These are phyloP conservation scores for Castanea sativa DNA, from an alignment of 306 rosid species.

Conservation along the genomic window DNA sequence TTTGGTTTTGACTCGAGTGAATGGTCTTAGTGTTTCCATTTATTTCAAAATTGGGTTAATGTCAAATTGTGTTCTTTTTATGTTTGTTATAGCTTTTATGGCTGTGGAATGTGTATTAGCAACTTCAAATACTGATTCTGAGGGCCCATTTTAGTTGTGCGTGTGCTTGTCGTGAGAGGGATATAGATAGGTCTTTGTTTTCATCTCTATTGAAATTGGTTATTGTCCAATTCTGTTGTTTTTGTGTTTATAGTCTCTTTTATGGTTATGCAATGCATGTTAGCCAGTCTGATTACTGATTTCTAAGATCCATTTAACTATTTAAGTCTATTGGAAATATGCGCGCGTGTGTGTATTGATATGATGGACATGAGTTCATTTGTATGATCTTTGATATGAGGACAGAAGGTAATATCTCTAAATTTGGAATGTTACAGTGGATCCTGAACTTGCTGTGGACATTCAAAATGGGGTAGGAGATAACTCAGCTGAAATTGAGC, in stretches of 20 bases:
- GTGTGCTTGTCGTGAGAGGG: too few species aligned
- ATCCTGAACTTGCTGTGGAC: conserved; percentile 13
- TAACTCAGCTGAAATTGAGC: conserved; percentile 9
- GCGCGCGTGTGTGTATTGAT: background rate
- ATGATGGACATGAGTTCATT: background rate
- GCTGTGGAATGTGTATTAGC: background rate
- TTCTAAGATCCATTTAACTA: background rate
- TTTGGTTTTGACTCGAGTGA: background rate
- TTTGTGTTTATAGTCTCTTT: background rate
- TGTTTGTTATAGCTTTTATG: background rate
- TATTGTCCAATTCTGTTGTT: background rate
- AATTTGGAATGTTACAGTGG: conserved; percentile 29
- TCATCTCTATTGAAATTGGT: background rate
- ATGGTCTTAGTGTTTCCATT: background rate
- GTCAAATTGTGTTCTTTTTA: background rate
- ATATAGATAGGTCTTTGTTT: background rate
- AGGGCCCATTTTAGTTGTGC: background rate
- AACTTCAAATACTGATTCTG: background rate
- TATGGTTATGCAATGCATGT: background rate
- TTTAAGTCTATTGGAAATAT: background rate
- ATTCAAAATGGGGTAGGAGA: conserved; percentile 6
- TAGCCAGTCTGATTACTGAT: background rate
- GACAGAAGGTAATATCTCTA: background rate
- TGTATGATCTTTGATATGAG: background rate
- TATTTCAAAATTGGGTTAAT: background rate